Percentiles rank a stretch among this genome's conserved stretches.
These are phyloP conservation scores for Leptographium flavum DNA, from an alignment of 2,329 filamentous ascomycete genomes.

Conservation along the genomic window DNA sequence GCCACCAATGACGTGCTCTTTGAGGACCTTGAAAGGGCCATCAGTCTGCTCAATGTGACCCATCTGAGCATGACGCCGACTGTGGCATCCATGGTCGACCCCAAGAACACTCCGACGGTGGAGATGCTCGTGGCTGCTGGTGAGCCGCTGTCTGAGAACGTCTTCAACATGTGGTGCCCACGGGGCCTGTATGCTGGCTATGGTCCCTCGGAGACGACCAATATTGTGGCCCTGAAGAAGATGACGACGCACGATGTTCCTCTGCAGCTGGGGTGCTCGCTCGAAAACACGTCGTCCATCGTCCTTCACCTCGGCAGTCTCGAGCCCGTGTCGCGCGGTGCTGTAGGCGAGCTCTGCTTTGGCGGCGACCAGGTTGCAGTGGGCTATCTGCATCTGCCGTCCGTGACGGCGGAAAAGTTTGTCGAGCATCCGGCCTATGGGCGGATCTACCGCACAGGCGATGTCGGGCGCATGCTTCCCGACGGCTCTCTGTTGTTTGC, in stretches of 20 bases:
- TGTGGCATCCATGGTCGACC: slow-evolving; percentile 61
- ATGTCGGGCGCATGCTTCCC: slow-evolving; percentile 63
- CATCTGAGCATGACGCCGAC: slow-evolving; percentile 80
- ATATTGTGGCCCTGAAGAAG: slow-evolving; percentile 66
- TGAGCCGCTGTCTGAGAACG: slow-evolving; percentile 60
- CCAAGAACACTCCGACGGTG: slow-evolving; percentile 53
- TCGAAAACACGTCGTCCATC: slow-evolving; percentile 64
- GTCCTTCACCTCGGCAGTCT: slow-evolving; percentile 36
- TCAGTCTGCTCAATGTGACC: slow-evolving; percentile 50
- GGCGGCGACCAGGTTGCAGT: slow-evolving; percentile 68
- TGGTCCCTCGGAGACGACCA: slow-evolving; percentile 74
- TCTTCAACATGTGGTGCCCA: slow-evolving; percentile 52
- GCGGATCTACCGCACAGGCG: slow-evolving; percentile 67
- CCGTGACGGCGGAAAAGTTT: slow-evolving; percentile 51
- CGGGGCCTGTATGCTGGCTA: slow-evolving; percentile 63
- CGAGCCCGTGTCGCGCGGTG: slow-evolving; percentile 50
- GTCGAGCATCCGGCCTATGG: slow-evolving; percentile 55
- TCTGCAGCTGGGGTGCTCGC: slow-evolving; percentile 61
- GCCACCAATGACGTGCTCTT: slow-evolving; percentile 63
- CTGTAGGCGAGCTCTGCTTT: slow-evolving; percentile 73
- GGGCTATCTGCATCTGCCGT: slow-evolving; percentile 56
- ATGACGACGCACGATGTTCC: slow-evolving; percentile 44
- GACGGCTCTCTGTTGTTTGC: slow-evolving; percentile 63
- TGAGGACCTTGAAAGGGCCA: slow-evolving; percentile 52
- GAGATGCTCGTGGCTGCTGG: slow-evolving; percentile 69